A percentile compares a stretch with the other conserved stretches of the same genome.
phyloP scores from a whole-genome alignment of 2,329 filamentous ascomycete species.

The Dothidotthia symphoricarpi region DNA sequence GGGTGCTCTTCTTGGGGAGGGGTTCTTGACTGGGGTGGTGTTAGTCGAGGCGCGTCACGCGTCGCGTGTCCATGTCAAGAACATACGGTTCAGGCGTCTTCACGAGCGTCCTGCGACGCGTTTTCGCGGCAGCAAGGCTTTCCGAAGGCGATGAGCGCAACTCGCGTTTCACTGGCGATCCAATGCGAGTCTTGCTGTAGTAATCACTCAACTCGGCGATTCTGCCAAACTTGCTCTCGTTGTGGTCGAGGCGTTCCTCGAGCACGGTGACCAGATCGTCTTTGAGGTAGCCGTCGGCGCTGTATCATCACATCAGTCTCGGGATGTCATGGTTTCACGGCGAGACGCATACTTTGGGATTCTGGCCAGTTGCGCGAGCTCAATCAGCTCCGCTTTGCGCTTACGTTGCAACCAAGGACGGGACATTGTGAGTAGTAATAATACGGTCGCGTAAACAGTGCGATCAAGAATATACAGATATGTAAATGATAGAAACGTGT shows the following conservation, averaged over 20 bases:
- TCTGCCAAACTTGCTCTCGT: constrained; percentile 63
- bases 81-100: constrained; percentile 34
- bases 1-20: constrained; percentile 47
- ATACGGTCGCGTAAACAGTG: constrained; percentile 50
- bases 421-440: constrained; percentile 54
- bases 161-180: constrained; percentile 55
- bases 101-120: constrained; percentile 37
- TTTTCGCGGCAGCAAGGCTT: constrained; percentile 32
- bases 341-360: constrained; percentile 65
- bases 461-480: constrained; percentile 41
- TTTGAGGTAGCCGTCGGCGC: constrained; percentile 71
- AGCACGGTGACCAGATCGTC: constrained; percentile 64
- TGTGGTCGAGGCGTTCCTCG: constrained; percentile 50
- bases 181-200: constrained; percentile 60
- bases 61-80: constrained; percentile 9
- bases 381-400: constrained; percentile 76
- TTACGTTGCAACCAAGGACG: constrained; percentile 74
- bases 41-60: constrained; percentile 31
- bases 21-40: constrained; percentile 37
- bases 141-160: constrained; percentile 32
- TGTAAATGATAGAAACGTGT: constrained; percentile 15
- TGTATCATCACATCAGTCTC: constrained; percentile 40
- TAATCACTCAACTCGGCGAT: constrained; percentile 70
- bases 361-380: constrained; percentile 69
- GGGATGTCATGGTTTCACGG: neutral